Evolutionary conservation across 1,139 yeast genomes (phyloP).

Genomic region (Yamadazyma diospyri): DNA sequence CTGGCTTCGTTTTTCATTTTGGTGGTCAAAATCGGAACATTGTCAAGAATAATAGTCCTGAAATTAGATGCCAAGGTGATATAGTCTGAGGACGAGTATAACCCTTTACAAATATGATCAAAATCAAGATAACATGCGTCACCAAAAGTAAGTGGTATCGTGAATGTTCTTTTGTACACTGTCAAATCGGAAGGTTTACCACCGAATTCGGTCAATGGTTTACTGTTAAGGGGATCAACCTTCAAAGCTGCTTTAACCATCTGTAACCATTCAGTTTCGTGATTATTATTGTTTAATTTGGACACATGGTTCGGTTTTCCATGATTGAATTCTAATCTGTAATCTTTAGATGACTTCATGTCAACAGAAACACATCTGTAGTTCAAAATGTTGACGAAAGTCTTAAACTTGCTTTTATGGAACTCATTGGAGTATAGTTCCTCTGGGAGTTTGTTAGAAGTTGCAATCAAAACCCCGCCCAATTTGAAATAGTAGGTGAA

Average conservation of each 20-base stretch:
- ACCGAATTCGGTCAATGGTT: conserved; percentile 13
- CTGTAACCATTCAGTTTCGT: conserved; percentile 35
- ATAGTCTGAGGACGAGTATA: conserved; percentile 65
- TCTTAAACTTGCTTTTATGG: conserved; percentile 53
- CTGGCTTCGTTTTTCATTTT: conserved; percentile 67
- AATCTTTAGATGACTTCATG: conserved; percentile 58
- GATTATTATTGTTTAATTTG: conserved; percentile 20
- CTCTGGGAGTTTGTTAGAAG: conserved; percentile 69
- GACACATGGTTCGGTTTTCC: conserved; percentile 28
- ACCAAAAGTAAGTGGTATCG: conserved; percentile 42
- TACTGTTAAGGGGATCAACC: conserved; percentile 12
- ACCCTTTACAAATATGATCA: conserved; percentile 53
- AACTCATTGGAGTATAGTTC: conserved; percentile 65
- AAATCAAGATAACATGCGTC: conserved; percentile 50
- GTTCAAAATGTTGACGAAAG: conserved; percentile 55
- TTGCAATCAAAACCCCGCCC: conserved; percentile 73
- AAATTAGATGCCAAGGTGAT: conserved; percentile 62
- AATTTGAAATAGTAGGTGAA: conserved; percentile 67
- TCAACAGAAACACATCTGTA: conserved; percentile 62
- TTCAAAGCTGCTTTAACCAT: conserved; percentile 23
- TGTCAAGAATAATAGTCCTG: conserved; percentile 54
- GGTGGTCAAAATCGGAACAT: conserved; percentile 58
- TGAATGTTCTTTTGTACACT: conserved; percentile 55
- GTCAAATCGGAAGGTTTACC: conserved; percentile 31
- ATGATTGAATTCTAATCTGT: conserved; percentile 37